Conservation (phyloP, 208 protist genomes). For the Trypanosoma theileri region DNA sequence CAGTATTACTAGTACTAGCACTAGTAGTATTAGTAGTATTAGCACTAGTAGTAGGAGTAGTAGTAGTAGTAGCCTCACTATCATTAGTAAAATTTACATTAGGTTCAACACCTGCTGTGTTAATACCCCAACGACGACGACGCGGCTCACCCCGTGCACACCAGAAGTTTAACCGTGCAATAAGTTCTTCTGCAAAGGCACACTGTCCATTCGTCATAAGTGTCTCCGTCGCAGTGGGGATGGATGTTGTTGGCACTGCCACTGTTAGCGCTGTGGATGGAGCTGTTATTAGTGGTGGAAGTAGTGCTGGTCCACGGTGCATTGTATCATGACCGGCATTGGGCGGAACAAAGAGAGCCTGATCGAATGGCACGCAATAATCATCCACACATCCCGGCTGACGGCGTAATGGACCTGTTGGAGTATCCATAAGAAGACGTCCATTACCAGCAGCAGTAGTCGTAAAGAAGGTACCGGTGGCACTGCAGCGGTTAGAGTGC, state of each 20-base stretch:
- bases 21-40: no score
- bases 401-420: not conserved
- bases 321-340: constrained; percentile 40
- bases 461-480: constrained; percentile 22
- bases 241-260: not conserved
- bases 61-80: no score
- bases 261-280: not conserved
- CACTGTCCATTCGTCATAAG: constrained; percentile 43
- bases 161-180: constrained; percentile 71
- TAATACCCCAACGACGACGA: constrained; percentile 28
- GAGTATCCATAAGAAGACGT: constrained; percentile 11
- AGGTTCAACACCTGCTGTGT: not conserved
- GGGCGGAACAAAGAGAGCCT: constrained; percentile 50
- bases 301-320: not conserved
- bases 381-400: not conserved
- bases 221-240: not conserved
- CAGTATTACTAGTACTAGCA: not conserved
- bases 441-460: not conserved
- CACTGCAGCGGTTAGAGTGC: constrained; percentile 56
- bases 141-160: constrained; percentile 56
- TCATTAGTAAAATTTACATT: not conserved
- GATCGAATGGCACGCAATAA: constrained; percentile 35
- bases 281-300: not conserved
- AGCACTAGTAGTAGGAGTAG: no score
- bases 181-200: constrained; percentile 63